Conservation (phyloP, 2,329 filamentous ascomycete genomes). For the Dactylellina parvicollis region DNA sequence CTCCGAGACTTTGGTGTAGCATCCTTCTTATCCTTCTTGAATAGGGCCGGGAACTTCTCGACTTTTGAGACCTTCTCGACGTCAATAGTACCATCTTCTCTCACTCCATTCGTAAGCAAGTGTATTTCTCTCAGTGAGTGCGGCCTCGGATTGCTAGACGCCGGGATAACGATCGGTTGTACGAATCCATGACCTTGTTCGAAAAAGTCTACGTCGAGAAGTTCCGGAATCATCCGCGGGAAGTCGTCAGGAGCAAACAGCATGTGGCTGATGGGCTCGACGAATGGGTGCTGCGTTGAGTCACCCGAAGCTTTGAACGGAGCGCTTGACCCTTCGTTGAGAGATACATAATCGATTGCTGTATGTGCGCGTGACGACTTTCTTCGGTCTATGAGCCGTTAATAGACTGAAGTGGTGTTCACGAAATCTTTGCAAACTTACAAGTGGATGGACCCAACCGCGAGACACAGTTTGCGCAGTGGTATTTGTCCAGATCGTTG, state of each 20-base stretch:
- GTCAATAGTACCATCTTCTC: constrained; percentile 44
- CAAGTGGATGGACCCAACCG: constrained; percentile 72
- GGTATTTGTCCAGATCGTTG: constrained; percentile 74
- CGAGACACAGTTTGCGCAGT: constrained; percentile 70
- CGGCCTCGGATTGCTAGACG: constrained; percentile 69
- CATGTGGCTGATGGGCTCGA: constrained; percentile 72
- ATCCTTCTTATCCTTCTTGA: constrained; percentile 53
- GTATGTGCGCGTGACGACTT: constrained; percentile 73
- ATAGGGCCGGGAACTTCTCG: constrained; percentile 42
- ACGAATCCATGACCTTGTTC: constrained; percentile 71
- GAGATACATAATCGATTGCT: constrained; percentile 74
- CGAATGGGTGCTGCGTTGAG: constrained; percentile 73
- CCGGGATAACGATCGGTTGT: constrained; percentile 74
- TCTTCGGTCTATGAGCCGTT: constrained; percentile 63
- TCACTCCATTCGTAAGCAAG: constrained; percentile 40
- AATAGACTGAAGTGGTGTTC: constrained; percentile 58
- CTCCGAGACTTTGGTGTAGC: constrained; percentile 56
- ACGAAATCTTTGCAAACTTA: constrained; percentile 58
- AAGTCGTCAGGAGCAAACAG: constrained; percentile 71
- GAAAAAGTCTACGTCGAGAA: constrained; percentile 72
- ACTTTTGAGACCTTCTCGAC: constrained; percentile 42
- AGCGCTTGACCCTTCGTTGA: constrained; percentile 68
- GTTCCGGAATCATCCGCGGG: constrained; percentile 71
- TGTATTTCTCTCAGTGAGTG: constrained; percentile 57
- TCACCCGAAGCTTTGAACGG: constrained; percentile 73